Conservation (phyloP, 805 yeast genomes). For the Wickerhamomyces pijperi region DNA sequence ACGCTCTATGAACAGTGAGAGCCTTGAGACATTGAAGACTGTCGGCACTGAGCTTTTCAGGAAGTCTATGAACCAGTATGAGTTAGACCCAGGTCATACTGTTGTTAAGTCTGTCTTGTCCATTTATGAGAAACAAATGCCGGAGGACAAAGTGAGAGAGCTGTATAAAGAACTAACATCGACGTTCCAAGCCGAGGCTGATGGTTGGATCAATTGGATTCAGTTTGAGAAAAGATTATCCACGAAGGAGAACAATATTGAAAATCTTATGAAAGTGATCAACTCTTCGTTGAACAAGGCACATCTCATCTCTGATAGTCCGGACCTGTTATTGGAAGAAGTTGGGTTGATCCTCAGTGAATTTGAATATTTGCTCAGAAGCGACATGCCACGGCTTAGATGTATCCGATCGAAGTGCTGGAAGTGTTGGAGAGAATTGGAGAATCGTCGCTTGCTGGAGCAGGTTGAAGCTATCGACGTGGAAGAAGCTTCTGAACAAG, state of each 20-base stretch:
- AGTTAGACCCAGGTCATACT: conserved; percentile 29
- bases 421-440: too few relatives aligned
- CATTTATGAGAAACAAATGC: conserved; percentile 21
- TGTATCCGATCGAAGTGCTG: too few relatives aligned
- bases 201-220: conserved; percentile 35
- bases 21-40: background rate
- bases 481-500: conserved; percentile 2
- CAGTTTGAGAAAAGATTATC: conserved; percentile 28
- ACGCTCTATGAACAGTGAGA: too few relatives aligned
- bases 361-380: too few relatives aligned
- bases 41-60: background rate
- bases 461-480: too few relatives aligned
- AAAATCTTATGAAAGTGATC: conserved; percentile 20
- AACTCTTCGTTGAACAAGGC: conserved; percentile 19
- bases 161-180: conserved; percentile 13
- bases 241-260: conserved; percentile 4
- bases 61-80: conserved; percentile 4
- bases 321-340: too few relatives aligned
- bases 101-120: conserved; percentile 32
- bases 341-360: too few relatives aligned
- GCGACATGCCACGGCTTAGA: too few relatives aligned
- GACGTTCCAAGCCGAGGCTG: conserved; percentile 24
- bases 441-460: too few relatives aligned
- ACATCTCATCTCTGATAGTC: too few relatives aligned
- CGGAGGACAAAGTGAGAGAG: conserved; percentile 19